Base-by-base conservation (phyloP, 768 basidiomycete species). In the Boletus rufocinnamomeus region DNA sequence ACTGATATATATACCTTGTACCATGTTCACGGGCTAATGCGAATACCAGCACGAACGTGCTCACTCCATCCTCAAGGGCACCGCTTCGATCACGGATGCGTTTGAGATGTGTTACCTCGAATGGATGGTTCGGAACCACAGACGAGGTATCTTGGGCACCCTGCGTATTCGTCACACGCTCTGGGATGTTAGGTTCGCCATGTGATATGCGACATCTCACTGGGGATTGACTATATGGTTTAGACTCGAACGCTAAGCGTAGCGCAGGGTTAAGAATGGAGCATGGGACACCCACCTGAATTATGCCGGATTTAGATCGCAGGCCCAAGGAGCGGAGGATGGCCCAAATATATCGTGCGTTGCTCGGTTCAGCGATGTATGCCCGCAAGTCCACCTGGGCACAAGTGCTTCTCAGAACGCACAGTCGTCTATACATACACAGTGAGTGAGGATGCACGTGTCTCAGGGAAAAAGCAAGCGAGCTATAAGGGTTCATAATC, bases 31-130 rank as follows among this genome's bases (percentile, higher is more conserved):
- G 25, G 11, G 8, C 21, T 3, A 49, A 7, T 23, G 21, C 23
- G 44, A 40, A 51, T 17, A 34, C 17, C 13, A 32, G 37, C 41
- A 56, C 41, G 30, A 61, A 55, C 52, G 47, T 50, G 50, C 19
- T 14, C 11, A n/a, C 17, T 9, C 16, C 34, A 35, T 21, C 41
- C 34, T 13, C 16, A 7, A 11, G 28, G 5, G 23, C 13, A 5
- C 21, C 17, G 0, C 17, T 14, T 17, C 9, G 21, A 37, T 25
- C n/a, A 19, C n/a, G n/a, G 13, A 37, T 34, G 11, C 25, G 8
- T 11, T 34, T 11, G 32, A n/a, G 25, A 34, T 13, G 10, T 5
- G 3, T 19, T 16, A 25, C 47, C 34, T 35, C 9, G n/a, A 43
- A 54, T 32, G 28, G 51, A 14, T 17, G 7, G 4, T 49, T 61